A percentile compares a stretch with the other conserved stretches of the same genome.
Evolutionary conservation across 768 basidiomycete species (phyloP).

Genomic region (Infundibulicybe gibba): DNA sequence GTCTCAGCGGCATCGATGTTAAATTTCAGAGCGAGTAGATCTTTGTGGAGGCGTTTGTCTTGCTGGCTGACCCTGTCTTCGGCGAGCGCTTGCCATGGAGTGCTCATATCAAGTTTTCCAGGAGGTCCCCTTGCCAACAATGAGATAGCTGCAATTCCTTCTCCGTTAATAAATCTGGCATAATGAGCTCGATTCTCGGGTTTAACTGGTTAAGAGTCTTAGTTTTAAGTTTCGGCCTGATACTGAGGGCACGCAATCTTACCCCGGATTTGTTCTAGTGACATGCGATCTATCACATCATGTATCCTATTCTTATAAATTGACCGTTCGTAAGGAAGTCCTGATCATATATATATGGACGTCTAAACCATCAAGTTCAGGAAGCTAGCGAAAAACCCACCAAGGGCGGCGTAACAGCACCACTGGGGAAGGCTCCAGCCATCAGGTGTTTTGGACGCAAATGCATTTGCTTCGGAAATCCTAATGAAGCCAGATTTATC

Average conservation of each 20-base stretch:
- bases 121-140: not conserved
- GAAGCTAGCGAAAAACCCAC: constrained; percentile 5
- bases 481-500: constrained; percentile 17
- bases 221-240: not conserved
- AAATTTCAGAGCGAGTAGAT: constrained; percentile 8
- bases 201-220: too few relatives aligned
- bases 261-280: constrained; percentile 14
- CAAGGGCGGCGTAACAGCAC: constrained; percentile 16
- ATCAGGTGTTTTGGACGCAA: constrained; percentile 13
- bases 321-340: constrained; percentile 15
- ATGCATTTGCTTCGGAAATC: constrained; percentile 17
- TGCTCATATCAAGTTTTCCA: not conserved
- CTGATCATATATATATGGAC: constrained; percentile 1
- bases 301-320: constrained; percentile 15
- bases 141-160: too few relatives aligned
- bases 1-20: constrained; percentile 10
- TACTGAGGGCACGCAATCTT: not conserved
- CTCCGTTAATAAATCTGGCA: too few relatives aligned
- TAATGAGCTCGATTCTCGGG: too few relatives aligned
- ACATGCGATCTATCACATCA: constrained; percentile 7
- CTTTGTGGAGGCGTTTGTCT: constrained; percentile 3
- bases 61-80: not conserved
- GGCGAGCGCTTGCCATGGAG: too few relatives aligned
- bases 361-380: not conserved
- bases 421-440: constrained; percentile 17